phyloP scores from a whole-genome alignment of 2,329 filamentous ascomycete species.

The Cladosporium phlei region DNA sequence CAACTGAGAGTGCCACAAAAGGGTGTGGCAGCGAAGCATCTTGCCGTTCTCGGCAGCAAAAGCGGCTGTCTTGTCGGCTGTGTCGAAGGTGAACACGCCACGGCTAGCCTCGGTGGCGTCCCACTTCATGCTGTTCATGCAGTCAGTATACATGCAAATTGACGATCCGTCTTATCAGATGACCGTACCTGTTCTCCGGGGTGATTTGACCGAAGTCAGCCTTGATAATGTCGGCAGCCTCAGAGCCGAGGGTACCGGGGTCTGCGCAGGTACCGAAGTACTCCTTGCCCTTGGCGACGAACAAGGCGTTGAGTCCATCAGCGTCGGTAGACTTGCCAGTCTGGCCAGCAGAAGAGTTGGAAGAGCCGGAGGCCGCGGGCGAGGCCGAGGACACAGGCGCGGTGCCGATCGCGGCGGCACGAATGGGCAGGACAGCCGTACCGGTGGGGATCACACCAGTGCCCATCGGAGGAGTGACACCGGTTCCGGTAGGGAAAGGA shows the following conservation, averaged over 20 bases:
- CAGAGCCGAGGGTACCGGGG: conserved; percentile 46
- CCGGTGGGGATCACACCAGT: background rate
- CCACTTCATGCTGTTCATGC: conserved; percentile 56
- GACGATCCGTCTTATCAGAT: too few relatives aligned
- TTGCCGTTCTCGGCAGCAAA: conserved; percentile 55
- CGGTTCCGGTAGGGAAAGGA: background rate
- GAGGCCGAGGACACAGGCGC: background rate
- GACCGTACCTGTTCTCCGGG: conserved; percentile 51
- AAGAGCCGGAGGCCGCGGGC: background rate
- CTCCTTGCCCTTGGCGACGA: conserved; percentile 60
- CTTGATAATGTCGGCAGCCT: conserved; percentile 54
- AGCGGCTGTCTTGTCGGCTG: conserved; percentile 56
- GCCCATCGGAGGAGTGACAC: too few relatives aligned
- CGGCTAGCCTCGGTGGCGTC: conserved; percentile 49
- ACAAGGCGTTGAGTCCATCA: conserved; percentile 50
- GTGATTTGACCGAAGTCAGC: conserved; percentile 61
- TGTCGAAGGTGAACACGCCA: conserved; percentile 53
- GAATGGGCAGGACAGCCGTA: background rate
- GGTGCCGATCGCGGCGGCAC: background rate
- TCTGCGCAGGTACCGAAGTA: conserved; percentile 58
- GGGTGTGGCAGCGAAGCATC: conserved; percentile 60
- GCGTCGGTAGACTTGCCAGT: conserved; percentile 11
- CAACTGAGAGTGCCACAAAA: conserved; percentile 57
- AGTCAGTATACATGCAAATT: background rate
- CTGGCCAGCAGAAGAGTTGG: background rate